Evolutionary conservation across 768 basidiomycete species (phyloP), one percentile per base, ranked within the genome.

Genomic region (Coprinopsis cinerea): DNA sequence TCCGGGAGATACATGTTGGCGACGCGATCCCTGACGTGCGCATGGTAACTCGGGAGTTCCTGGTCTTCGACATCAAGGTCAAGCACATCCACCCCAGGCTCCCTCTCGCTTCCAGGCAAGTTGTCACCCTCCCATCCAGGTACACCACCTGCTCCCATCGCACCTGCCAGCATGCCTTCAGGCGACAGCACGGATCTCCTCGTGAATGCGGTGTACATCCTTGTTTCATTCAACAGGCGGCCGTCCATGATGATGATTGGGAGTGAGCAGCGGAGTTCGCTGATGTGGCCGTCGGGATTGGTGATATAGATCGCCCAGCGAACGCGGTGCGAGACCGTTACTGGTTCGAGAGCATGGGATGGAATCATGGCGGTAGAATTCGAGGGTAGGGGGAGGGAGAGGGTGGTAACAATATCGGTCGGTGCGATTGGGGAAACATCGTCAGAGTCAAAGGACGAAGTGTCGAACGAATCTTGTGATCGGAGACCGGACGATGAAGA

Each of bases 231-330:
- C 14, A 88, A 72, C 1, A 95, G 69, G 11, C 78, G 72, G 51
- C 77, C 62, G 55, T 93, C 85, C 20, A 97, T 83, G 42, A 98
- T 75, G 60, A 89, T 81, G 27, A 98, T 67, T 0, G 95, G 95
- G 4, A 97, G 75, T 1, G 92, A 92, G 65, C 95, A 97, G 14
- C 93, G 83, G n/a, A 98, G 74, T 64, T 97, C 92, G 7, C 92
- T 94, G 2, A 83, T 85, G 62, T 97, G 95, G 0, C 93, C 93
- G 61, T 97, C 95, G 5, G 75, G 74, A 62, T 97, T 98, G 54
- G 74, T 75, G 60, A 94, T 85, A 46, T 83, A 70, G 53, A 91
- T 85, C 14, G 64, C 78, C 88, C 88, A 90, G 32, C 85, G 78
- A 57, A 97, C 77, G 43, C 87, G 83, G 67, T 98, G 91, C 1